A percentile compares a stretch with the other conserved stretches of the same genome.
Evolutionary conservation across 306 rosid species (phyloP).

Genomic region (Prunus mira): DNA sequence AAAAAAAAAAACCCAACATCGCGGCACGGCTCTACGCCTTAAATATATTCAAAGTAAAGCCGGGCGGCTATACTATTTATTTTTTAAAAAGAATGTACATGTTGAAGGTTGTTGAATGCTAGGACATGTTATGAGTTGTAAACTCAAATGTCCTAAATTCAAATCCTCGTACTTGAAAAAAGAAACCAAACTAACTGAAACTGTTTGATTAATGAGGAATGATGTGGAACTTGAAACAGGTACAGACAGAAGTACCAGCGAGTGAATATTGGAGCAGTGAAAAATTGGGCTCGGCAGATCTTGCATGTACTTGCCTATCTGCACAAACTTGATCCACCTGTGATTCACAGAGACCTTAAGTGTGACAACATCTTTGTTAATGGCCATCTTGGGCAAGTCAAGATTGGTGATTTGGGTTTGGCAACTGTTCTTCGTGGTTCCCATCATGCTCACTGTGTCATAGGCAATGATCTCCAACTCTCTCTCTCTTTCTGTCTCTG

Average conservation of each 20-base stretch:
- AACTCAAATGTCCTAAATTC: not conserved
- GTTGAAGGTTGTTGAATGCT: not conserved
- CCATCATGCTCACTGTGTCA: conserved; percentile 77
- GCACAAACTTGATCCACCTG: conserved; percentile 72
- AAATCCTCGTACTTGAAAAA: not conserved
- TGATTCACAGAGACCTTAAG: conserved; percentile 85
- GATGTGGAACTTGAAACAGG: conserved; percentile 26
- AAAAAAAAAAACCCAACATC: too few species aligned
- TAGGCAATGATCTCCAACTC: conserved; percentile 42
- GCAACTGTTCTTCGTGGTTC: conserved; percentile 76
- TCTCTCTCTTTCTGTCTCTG: not conserved
- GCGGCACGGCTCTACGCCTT: too few species aligned
- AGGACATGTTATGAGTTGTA: not conserved
- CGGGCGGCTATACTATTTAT: too few species aligned
- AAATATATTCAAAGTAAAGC: too few species aligned
- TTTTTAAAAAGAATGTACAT: not conserved
- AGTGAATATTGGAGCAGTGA: conserved; percentile 58
- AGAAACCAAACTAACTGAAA: too few species aligned
- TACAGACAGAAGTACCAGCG: conserved; percentile 56
- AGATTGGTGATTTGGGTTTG: conserved; percentile 86
- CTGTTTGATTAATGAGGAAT: too few species aligned
- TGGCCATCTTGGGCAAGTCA: conserved; percentile 83
- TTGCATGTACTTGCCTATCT: conserved; percentile 63
- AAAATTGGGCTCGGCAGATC: conserved; percentile 80
- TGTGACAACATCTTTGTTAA: conserved; percentile 87